These are phyloP conservation scores for Wickerhamomyces sp. DNA, from an alignment of 1,139 yeast genomes.

Conservation along the genomic window DNA sequence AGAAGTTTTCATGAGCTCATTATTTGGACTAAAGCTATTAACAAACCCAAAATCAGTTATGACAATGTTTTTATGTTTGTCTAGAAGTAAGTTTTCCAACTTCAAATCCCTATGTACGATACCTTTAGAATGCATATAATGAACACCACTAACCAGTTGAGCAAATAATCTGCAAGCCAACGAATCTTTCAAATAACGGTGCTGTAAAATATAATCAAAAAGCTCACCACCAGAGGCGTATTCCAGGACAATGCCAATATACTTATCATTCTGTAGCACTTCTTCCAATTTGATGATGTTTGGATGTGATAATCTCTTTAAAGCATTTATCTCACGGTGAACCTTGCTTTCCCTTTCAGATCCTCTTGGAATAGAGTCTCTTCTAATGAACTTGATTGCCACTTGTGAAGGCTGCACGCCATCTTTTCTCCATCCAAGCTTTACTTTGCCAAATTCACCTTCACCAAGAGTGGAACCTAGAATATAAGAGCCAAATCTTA, in stretches of 20 bases:
- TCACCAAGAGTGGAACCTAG: slow-evolving; percentile 95
- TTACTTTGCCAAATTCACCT: slow-evolving; percentile 97
- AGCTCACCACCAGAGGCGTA: slow-evolving; percentile 98
- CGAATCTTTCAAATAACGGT: slow-evolving; percentile 79
- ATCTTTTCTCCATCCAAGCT: slow-evolving; percentile 92
- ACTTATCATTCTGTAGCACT: slow-evolving; percentile 89
- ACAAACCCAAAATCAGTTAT: slow-evolving; percentile 87
- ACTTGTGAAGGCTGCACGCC: slow-evolving; percentile 78
- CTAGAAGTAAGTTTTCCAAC: slow-evolving; percentile 81
- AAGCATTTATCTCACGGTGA: slow-evolving; percentile 88
- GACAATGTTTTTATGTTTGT: slow-evolving; percentile 55
- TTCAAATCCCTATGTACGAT: slow-evolving; percentile 91
- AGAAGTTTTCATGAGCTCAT: slow-evolving; percentile 87
- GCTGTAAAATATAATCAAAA: slow-evolving; percentile 85
- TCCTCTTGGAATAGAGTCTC: slow-evolving; percentile 80
- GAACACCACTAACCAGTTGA: slow-evolving; percentile 89
- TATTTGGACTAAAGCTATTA: slow-evolving; percentile 67
- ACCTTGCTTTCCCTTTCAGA: slow-evolving; percentile 85
- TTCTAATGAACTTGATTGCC: slow-evolving; percentile 85
- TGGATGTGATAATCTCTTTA: slow-evolving; percentile 84
- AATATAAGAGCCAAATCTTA: slow-evolving; percentile 80
- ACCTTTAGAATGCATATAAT: slow-evolving; percentile 80
- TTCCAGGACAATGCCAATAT: slow-evolving; percentile 92
- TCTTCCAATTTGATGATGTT: slow-evolving; percentile 89
- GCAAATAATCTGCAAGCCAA: slow-evolving; percentile 87